A percentile compares a stretch with the other conserved stretches of the same genome.
Evolutionary conservation across 139 green algal genomes (phyloP).

Genomic region (Tetradesmus lagerheimii): DNA sequence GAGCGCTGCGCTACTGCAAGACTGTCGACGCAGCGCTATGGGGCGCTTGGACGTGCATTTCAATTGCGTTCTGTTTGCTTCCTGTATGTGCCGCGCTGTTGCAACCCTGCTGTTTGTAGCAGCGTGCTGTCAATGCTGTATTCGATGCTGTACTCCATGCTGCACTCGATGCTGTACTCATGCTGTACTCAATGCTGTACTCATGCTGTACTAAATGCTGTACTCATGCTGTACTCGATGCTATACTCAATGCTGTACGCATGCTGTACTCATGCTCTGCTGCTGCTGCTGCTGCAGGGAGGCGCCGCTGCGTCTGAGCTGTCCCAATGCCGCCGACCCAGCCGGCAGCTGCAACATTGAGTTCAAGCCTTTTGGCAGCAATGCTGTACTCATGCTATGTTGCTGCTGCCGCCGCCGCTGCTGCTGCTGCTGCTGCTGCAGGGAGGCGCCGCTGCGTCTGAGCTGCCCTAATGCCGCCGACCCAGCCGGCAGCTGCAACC

Average conservation of each 20-base stretch:
- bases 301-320: conserved; percentile 35
- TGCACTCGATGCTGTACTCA: too few relatives aligned
- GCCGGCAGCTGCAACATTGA: conserved; percentile 49
- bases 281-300: conserved; percentile 29
- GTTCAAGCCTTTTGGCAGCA: conserved; percentile 68
- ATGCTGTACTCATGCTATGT: background rate
- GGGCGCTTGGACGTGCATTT: background rate
- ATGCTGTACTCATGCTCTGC: too few relatives aligned
- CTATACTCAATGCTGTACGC: too few relatives aligned
- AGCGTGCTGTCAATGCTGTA: too few relatives aligned
- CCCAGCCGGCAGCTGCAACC: conserved; percentile 6
- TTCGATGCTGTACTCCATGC: too few relatives aligned
- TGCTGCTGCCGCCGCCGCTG: too few relatives aligned
- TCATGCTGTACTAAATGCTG: background rate
- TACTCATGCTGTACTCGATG: background rate
- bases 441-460: conserved; percentile 30
- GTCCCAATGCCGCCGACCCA: background rate
- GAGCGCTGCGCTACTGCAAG: too few relatives aligned
- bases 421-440: conserved; percentile 25
- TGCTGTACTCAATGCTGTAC: background rate
- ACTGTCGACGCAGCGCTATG: too few relatives aligned
- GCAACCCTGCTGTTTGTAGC: too few relatives aligned
- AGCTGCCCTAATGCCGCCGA: background rate
- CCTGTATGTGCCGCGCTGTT: background rate
- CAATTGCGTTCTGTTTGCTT: background rate